These are phyloP conservation scores for Aegilops longissima DNA, from an alignment of 176 grass and related monocot genomes.

Conservation along the genomic window DNA sequence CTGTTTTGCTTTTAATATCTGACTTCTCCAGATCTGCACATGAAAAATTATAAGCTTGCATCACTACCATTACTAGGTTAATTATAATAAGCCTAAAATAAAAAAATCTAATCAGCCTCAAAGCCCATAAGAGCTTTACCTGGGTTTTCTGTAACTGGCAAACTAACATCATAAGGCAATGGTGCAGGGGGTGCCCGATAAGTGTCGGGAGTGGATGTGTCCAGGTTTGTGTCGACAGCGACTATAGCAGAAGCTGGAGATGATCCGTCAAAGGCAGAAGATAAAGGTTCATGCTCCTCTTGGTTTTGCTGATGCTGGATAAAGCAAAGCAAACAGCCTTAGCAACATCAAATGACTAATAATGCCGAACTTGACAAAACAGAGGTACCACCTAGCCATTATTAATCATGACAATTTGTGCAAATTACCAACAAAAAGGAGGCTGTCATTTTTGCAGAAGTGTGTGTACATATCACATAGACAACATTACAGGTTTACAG, in stretches of 20 bases:
- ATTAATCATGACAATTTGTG: neutral
- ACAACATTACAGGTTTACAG: neutral
- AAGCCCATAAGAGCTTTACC: slow-evolving; percentile 30
- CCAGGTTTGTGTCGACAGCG: slow-evolving; percentile 63
- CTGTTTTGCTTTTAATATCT: slow-evolving; percentile 53
- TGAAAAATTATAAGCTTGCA: slow-evolving; percentile 29
- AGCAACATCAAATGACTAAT: neutral
- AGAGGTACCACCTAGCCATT: neutral
- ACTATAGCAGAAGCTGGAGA: slow-evolving; percentile 58
- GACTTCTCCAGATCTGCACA: slow-evolving; percentile 54
- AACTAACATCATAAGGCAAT: slow-evolving; percentile 77
- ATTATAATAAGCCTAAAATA: neutral
- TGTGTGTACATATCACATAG: neutral
- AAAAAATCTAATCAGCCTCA: neutral
- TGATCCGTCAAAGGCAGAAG: slow-evolving; percentile 61
- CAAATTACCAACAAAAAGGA: neutral
- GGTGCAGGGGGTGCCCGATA: slow-evolving; percentile 78
- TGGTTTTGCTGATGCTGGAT: slow-evolving; percentile 62
- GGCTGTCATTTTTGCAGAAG: neutral
- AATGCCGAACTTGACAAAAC: neutral
- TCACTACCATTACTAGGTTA: neutral
- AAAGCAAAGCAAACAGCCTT: slow-evolving; percentile 20
- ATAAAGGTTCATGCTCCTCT: slow-evolving; percentile 70
- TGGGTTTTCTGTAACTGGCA: slow-evolving; percentile 47
- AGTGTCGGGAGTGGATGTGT: slow-evolving; percentile 79